Evolutionary conservation across 208 protist genomes (phyloP).

Genomic region (Strigomonas galati): DNA sequence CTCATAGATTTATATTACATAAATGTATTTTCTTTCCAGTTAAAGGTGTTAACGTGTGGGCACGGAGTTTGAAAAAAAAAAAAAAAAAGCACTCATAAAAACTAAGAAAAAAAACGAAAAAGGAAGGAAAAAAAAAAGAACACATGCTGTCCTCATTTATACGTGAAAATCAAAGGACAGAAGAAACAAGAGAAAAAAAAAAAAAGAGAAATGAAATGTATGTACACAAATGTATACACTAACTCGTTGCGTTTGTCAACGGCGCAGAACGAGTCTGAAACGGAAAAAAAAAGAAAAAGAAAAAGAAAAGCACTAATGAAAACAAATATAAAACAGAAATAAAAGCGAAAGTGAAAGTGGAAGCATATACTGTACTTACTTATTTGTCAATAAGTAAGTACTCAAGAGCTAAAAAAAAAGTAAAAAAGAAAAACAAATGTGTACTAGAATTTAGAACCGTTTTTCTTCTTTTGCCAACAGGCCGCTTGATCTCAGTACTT

Average conservation of each 20-base stretch:
- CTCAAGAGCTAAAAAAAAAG: slow-evolving; percentile 2
- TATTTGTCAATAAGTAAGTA: slow-evolving; percentile 1
- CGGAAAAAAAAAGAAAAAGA: background rate
- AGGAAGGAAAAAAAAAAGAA: slow-evolving; percentile 2
- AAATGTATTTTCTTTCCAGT: background rate
- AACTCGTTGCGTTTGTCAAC: too few relatives aligned
- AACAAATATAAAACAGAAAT: background rate
- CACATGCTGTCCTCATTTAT: background rate
- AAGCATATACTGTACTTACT: background rate
- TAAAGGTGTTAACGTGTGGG: background rate
- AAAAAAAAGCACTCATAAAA: background rate
- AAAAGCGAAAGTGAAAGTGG: background rate
- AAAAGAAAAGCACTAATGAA: background rate
- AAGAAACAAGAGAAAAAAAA: too few relatives aligned
- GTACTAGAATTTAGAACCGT: too few relatives aligned
- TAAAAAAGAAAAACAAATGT: background rate
- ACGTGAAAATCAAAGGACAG: background rate
- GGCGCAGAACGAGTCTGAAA: too few relatives aligned
- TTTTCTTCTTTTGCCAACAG: too few relatives aligned
- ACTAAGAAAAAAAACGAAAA: background rate
- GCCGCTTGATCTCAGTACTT: background rate
- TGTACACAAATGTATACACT: too few relatives aligned
- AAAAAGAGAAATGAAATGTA: too few relatives aligned
- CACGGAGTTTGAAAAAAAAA: background rate
- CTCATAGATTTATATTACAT: background rate